A percentile compares a stretch with the other conserved stretches of the same genome.
phyloP scores from a whole-genome alignment of 441 rosid species.

The Cnidoscolus chayamansa region DNA sequence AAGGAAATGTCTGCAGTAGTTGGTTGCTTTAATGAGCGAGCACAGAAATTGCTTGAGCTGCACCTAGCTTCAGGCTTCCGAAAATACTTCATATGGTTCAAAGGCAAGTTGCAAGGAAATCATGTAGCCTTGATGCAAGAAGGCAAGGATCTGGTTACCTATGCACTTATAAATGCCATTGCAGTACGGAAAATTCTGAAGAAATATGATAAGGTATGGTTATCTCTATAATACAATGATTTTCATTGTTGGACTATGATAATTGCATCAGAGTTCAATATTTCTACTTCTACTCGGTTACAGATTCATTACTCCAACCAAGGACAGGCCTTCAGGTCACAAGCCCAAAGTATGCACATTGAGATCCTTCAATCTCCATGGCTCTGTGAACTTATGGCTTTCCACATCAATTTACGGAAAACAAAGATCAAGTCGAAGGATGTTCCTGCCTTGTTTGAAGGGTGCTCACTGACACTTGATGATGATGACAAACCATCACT shows the following conservation, averaged over 20 bases:
- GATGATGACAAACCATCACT: slow-evolving; percentile 77
- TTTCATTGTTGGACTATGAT: neutral
- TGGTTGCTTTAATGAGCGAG: slow-evolving; percentile 74
- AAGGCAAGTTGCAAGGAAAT: slow-evolving; percentile 42
- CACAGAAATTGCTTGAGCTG: slow-evolving; percentile 70
- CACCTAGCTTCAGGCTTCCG: slow-evolving; percentile 77
- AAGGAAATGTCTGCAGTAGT: slow-evolving; percentile 79
- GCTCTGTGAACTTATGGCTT: slow-evolving; percentile 90
- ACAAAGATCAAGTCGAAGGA: slow-evolving; percentile 40
- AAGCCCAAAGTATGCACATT: slow-evolving; percentile 68
- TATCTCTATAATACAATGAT: neutral
- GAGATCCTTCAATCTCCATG: slow-evolving; percentile 93
- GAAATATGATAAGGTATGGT: slow-evolving; percentile 76
- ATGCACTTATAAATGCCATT: slow-evolving; percentile 71
- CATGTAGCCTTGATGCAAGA: slow-evolving; percentile 62
- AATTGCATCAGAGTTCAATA: neutral
- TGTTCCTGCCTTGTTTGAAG: slow-evolving; percentile 55
- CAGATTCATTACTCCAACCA: slow-evolving; percentile 82
- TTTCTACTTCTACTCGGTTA: neutral
- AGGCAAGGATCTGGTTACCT: slow-evolving; percentile 73
- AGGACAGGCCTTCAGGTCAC: slow-evolving; percentile 90
- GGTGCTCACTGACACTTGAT: slow-evolving; percentile 48
- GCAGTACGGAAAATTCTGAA: slow-evolving; percentile 85
- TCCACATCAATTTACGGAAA: slow-evolving; percentile 75
- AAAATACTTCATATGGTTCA: slow-evolving; percentile 67